phyloP scores from a whole-genome alignment of 2,329 filamentous ascomycete species.

The Botrytis medusae region DNA sequence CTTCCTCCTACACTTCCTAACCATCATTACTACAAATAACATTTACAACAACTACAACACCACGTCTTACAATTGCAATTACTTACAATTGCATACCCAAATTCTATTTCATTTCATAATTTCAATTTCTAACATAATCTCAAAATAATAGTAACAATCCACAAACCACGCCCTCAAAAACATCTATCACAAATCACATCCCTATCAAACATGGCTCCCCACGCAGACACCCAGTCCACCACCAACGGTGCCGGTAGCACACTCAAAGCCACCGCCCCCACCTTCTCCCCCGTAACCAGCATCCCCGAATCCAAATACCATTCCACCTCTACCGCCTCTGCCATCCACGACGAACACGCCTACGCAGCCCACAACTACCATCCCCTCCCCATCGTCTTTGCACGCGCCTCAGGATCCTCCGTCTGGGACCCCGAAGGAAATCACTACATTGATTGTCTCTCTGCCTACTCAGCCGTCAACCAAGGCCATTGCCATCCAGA shows the following conservation, averaged over 20 bases:
- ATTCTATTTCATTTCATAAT: not conserved
- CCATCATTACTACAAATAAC: not conserved
- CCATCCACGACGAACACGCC: constrained; percentile 77
- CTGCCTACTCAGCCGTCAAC: constrained; percentile 96
- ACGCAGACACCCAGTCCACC: constrained; percentile 47
- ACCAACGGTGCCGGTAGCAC: constrained; percentile 40
- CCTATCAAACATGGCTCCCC: constrained; percentile 53
- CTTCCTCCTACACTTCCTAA: not conserved
- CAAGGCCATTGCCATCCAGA: constrained; percentile 98
- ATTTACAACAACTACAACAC: not conserved
- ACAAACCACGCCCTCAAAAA: not conserved
- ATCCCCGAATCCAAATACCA: constrained; percentile 55
- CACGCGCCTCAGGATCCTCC: constrained; percentile 77
- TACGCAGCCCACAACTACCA: constrained; percentile 99
- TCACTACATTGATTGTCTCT: constrained; percentile 96
- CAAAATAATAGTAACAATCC: not conserved
- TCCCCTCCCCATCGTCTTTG: constrained; percentile 90
- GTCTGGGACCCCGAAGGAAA: constrained; percentile 98
- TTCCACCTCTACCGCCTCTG: constrained; percentile 72
- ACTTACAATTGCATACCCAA: not conserved
- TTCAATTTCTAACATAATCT: not conserved
- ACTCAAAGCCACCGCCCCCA: constrained; percentile 39
- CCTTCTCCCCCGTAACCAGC: constrained; percentile 37
- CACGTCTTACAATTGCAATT: not conserved
- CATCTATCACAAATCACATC: not conserved